These are phyloP conservation scores for Hypomyces rosellus DNA, from an alignment of 2,329 filamentous ascomycete genomes.

Conservation along the genomic window DNA sequence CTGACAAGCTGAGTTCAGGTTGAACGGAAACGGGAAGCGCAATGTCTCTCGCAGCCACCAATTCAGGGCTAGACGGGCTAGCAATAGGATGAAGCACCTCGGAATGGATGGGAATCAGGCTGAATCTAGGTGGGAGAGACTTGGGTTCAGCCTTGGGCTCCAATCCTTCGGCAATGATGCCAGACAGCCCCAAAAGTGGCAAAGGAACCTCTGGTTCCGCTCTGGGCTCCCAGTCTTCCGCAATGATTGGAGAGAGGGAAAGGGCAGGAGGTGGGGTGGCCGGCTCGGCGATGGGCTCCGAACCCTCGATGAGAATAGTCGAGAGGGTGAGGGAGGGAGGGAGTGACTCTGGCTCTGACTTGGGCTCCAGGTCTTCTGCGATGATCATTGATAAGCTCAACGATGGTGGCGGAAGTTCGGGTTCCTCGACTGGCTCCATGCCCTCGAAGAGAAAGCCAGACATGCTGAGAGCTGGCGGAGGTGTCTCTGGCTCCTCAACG, in stretches of 20 bases:
- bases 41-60: conserved; percentile 14
- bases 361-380: conserved; percentile 25
- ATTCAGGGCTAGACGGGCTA: conserved; percentile 8
- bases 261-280: conserved; percentile 15
- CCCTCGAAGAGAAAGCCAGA: conserved; percentile 27
- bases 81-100: conserved; percentile 26
- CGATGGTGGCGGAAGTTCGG: conserved; percentile 14
- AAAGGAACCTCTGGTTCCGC: conserved; percentile 22
- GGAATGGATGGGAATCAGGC: conserved; percentile 24
- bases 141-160: conserved; percentile 23
- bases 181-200: conserved; percentile 24
- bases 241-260: conserved; percentile 20
- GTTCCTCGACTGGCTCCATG: conserved; percentile 26
- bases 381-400: conserved; percentile 23
- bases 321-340: conserved; percentile 25
- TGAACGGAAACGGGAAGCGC: conserved; percentile 10
- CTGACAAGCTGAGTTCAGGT: conserved; percentile 18
- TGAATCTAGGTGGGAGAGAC: conserved; percentile 17
- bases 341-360: conserved; percentile 16
- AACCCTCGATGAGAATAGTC: conserved; percentile 24
- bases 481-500: conserved; percentile 24
- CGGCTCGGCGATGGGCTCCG: conserved; percentile 26
- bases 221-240: conserved; percentile 21
- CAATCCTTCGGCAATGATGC: conserved; percentile 26
- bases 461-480: conserved; percentile 20